phyloP scores from a whole-genome alignment of 2,329 filamentous ascomycete genomes.

The Seiridium unicorne region DNA sequence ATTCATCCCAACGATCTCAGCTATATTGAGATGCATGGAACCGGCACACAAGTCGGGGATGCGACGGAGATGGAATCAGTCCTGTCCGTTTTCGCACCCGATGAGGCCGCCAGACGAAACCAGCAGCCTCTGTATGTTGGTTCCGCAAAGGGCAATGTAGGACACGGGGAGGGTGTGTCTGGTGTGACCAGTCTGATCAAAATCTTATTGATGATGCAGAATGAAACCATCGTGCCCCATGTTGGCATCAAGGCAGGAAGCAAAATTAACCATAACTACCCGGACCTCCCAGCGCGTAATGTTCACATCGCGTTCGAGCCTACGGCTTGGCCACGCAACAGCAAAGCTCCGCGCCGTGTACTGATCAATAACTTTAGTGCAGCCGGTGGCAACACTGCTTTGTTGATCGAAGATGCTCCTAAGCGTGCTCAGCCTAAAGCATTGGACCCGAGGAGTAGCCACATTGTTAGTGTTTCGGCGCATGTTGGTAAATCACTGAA shows the following conservation, averaged over 20 bases:
- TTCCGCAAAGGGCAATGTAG: constrained; percentile 45
- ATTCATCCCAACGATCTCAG: constrained; percentile 53
- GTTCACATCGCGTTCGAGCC: constrained; percentile 35
- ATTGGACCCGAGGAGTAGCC: constrained; percentile 45
- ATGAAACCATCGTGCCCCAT: constrained; percentile 41
- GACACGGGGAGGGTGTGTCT: constrained; percentile 40
- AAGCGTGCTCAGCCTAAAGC: neutral
- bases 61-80: constrained; percentile 63
- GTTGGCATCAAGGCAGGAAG: constrained; percentile 40
- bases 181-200: constrained; percentile 23
- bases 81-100: constrained; percentile 56
- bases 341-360: constrained; percentile 21
- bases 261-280: constrained; percentile 41
- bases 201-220: constrained; percentile 19
- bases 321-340: constrained; percentile 30
- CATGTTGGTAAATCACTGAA: constrained; percentile 50
- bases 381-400: constrained; percentile 46
- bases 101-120: constrained; percentile 19
- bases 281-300: constrained; percentile 38
- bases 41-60: constrained; percentile 70
- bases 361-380: constrained; percentile 53
- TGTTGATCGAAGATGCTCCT: constrained; percentile 21
- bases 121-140: constrained; percentile 43
- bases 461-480: constrained; percentile 47
- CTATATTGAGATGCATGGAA: constrained; percentile 70